Base-by-base conservation (phyloP, 345 rosid genomes). In the Eucalyptus fibrosa region DNA sequence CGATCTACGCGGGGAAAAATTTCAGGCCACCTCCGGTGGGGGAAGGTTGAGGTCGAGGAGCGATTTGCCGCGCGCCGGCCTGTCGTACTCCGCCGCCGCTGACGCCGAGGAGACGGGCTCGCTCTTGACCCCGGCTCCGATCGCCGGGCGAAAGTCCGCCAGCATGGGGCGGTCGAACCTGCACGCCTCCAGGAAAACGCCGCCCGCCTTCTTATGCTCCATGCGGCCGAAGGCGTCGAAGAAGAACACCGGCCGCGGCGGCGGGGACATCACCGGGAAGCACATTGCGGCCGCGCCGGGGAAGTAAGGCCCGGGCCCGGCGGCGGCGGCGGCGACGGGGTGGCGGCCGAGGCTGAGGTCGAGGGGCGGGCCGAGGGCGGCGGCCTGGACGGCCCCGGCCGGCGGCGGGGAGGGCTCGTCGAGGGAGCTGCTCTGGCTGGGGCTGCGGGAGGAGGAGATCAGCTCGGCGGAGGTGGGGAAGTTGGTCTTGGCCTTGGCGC, bases 361-460 rank as follows among this genome's bases (percentile, higher is more conserved):
- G 44, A 94, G 92, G 9, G 91, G 93, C 42, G 94, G 92, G 3
- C 89, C 92, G 6, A 88, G 91, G 15, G 92, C 77, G 9, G 53
- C 87, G 42, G 88, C 89, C 59, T 19, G 56, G 85, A 67, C 34
- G 32, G 65, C 86, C 11, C 42, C 87, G 92, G 88, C 42, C 87
- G 92, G 89, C 6, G 94, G 89, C 4, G 98, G 90, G n/a, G 99
- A 96, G 87, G 92, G 93, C 16, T 94, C 93, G 91, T 96, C 98
- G 7, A 96, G 90, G 37, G 97, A 95, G 94, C 99, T 96, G 93
- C 95, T 96, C 90, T 95, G 95, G 95, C 98, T 97, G 6, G 99
- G 95, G 81, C 98, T 96, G 72, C 94, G 94, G 37, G 89, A 56
- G 17, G 89, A 56, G 21, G 90, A 62, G 86, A 37, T 89, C 37